Base-by-base conservation (phyloP, 345 rosid genomes). In the Arabidopsis arenosa region DNA sequence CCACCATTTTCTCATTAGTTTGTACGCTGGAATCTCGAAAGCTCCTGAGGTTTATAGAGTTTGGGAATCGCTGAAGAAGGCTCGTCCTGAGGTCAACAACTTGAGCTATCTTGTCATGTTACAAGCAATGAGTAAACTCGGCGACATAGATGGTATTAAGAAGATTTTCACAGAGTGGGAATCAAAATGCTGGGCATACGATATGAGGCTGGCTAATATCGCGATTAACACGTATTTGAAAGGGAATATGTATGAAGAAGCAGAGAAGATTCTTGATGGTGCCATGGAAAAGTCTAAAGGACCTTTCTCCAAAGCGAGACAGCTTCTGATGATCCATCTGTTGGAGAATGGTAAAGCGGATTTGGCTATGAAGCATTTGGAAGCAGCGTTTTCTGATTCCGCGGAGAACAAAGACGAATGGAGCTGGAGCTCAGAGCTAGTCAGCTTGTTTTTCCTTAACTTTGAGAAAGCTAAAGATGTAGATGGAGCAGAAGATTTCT, bases 111-210 rank as follows among this genome's bases (percentile, higher is more conserved):
- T 81, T 28, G 74, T 77, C 0, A 82, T 88, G 87, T 79, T 92
- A 70, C 89, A 85, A 41, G 87, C 93, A 2, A 83, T 90, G 21
- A 79, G 68, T 9, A 94, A 76, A 45, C 80, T 94, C 13, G 83
- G 81, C n/a, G 95, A 87, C 54, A 9, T 81, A 4, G 85, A 88
- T 33, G 89, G 87, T 32, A 15, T 94, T 12, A 77, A 72, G 56
- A 75, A 78, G 75, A 68, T 84, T 65, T 90, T 89, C 44, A 32
- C 72, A 69, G 97, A 90, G 63, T 92, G 97, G 98, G 82, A 86
- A 75, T 81, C 92, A 28, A 63, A 59, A 44, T 83, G 85, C 80
- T 17, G 44, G 33, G 59, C 53, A 63, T 90, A 89, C 73, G 98
- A 94, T 79, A 72, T 55, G 79, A 86, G 92, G 84, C 37, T 92